A percentile compares a stretch with the other conserved stretches of the same genome.
Evolutionary conservation across 2,329 filamentous ascomycete species (phyloP).

Genomic region (Diaporthe citrichinensis): DNA sequence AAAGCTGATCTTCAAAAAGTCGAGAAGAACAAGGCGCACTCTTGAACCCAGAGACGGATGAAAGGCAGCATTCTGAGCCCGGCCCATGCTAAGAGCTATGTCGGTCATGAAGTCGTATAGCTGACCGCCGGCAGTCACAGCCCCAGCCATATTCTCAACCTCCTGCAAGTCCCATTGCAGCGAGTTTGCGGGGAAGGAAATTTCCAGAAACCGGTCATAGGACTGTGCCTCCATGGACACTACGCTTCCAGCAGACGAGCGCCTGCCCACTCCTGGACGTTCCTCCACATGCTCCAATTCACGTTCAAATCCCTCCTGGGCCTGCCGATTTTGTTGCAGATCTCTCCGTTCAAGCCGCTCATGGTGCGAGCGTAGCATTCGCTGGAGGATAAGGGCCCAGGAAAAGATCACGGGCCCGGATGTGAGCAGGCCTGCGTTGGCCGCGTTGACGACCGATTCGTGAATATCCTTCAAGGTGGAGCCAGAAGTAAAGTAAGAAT

Average conservation of each 20-base stretch:
- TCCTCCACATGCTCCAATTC: conserved; percentile 54
- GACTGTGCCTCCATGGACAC: conserved; percentile 73
- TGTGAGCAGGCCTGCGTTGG: conserved; percentile 68
- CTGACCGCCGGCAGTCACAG: conserved; percentile 63
- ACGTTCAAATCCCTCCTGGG: conserved; percentile 69
- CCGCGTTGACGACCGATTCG: conserved; percentile 74
- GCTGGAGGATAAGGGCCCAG: conserved; percentile 84
- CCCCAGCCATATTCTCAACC: conserved; percentile 64
- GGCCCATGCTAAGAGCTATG: conserved; percentile 64
- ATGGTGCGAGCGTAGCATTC: conserved; percentile 75
- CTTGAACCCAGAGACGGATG: conserved; percentile 71
- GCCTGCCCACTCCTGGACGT: conserved; percentile 58
- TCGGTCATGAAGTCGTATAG: conserved; percentile 68
- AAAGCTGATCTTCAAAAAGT: conserved; percentile 78
- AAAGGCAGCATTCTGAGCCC: conserved; percentile 62
- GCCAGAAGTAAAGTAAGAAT: conserved; percentile 78
- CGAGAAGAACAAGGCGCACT: conserved; percentile 75
- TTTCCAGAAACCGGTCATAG: conserved; percentile 69
- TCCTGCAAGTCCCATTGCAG: conserved; percentile 65
- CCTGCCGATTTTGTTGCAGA: conserved; percentile 69
- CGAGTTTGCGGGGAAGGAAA: conserved; percentile 57
- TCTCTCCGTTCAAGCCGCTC: conserved; percentile 73
- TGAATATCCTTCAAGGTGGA: conserved; percentile 81
- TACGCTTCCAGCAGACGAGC: conserved; percentile 73
- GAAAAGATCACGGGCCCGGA: conserved; percentile 83